These are phyloP conservation scores for Lasiosphaeriaceae sp. DNA, from an alignment of 495 filamentous ascomycete species.

Conservation along the genomic window DNA sequence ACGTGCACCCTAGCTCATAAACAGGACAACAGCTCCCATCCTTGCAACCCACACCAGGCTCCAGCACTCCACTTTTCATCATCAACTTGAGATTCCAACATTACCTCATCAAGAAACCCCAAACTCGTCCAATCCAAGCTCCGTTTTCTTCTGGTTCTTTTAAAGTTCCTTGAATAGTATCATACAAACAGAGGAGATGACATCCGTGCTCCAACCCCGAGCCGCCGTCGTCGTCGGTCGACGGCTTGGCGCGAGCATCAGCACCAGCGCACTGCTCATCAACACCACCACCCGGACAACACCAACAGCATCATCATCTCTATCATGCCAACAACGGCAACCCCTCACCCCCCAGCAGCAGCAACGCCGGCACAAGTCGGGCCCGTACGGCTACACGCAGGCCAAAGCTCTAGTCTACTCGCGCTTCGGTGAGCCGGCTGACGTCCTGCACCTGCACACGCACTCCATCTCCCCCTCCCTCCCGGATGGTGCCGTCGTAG, in stretches of 20 bases:
- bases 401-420: conserved; percentile 86
- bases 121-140: no score
- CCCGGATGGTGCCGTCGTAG: conserved; percentile 63
- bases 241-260: neutral
- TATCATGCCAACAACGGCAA: neutral
- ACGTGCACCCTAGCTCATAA: no score
- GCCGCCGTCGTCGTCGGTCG: neutral
- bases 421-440: conserved; percentile 77
- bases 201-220: conserved; percentile 1
- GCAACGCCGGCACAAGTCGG: conserved; percentile 34
- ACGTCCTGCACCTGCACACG: conserved; percentile 75
- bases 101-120: no score
- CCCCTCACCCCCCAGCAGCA: neutral
- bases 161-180: no score
- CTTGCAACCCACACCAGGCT: no score
- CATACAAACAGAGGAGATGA: neutral
- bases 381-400: conserved; percentile 92
- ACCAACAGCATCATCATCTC: neutral
- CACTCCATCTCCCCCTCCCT: conserved; percentile 77
- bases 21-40: no score
- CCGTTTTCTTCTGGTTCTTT: no score
- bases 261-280: no score
- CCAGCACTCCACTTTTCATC: no score
- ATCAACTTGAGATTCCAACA: no score
- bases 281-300: neutral